Evolutionary conservation across 495 filamentous ascomycete genomes (phyloP), one percentile per base, ranked within the genome.

Genomic region (Chaetomium tenue): DNA sequence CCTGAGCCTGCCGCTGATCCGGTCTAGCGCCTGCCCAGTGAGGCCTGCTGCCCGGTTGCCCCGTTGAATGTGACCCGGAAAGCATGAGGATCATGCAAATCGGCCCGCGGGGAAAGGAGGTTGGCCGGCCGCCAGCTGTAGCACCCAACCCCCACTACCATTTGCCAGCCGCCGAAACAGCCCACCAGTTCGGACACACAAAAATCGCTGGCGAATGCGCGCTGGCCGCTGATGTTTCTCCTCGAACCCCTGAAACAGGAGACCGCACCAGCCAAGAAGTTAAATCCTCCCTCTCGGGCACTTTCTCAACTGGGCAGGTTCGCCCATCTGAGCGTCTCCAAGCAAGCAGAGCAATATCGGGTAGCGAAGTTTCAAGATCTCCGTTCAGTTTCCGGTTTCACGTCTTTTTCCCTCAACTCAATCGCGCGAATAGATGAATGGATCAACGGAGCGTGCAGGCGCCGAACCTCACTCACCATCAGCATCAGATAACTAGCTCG

Each of bases 191-290:
- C 2, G 4, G 5, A 8, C 16, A 25, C 44, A 48, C 18, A 28
- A 53, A n/a, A 58, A 51, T 37, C 28, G 26, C 55, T 51, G n/a
- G 22, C 52, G 53, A 58, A 53, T 59, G n/a, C n/a, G 2, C 48
- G n/a, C 7, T 20, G 20, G 9, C 22, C 20, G 20, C 28, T 26
- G 42, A 5, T 39, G 61, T 26, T 33, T 48, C 25, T 23, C 60
- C 37, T 13, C 30, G 7, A 44, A 16, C 23, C 25, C 26, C 63
- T 65, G 63, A 65, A 65, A 65, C 63, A 65, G 58, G 50, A 60
- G 63, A 44, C 40, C 42, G 54, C 40, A 13, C 50, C 50, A 44
- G 52, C 42, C 61, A 63, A 55, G 50, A 40, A 30, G 16, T 2
- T 25, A 42, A 59, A 42, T 48, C 22, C 47, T 22, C 40, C 57